Percentiles rank a stretch among this genome's conserved stretches.
phyloP scores from a whole-genome alignment of 352 stramenopile species.

The Phytophthora sp. region DNA sequence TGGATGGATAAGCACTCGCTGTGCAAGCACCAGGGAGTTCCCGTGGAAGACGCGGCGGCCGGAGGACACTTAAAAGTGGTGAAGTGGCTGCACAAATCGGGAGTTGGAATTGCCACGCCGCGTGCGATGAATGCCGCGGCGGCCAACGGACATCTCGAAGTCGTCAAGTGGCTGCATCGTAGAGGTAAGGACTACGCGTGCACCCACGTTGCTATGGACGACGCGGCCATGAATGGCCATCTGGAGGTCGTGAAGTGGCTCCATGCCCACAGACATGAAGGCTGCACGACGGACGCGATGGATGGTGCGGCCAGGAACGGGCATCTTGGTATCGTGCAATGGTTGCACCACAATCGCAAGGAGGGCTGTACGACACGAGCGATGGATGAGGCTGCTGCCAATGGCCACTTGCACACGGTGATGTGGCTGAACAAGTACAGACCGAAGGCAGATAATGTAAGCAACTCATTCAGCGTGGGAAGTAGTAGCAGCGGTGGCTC shows the following conservation, averaged over 20 bases:
- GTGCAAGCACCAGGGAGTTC: constrained; percentile 27
- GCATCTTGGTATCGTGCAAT: constrained; percentile 31
- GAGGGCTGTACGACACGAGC: constrained; percentile 39
- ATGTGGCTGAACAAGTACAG: constrained; percentile 41
- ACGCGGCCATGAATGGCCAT: constrained; percentile 44
- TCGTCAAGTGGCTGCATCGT: constrained; percentile 39
- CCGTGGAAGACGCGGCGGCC: constrained; percentile 25
- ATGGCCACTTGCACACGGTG: constrained; percentile 38
- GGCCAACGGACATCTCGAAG: constrained; percentile 28
- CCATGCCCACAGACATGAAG: constrained; percentile 22
- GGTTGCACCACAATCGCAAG: constrained; percentile 34
- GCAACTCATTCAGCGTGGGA: constrained; percentile 8
- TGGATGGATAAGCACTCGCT: constrained; percentile 40
- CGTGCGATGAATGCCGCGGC: constrained; percentile 32
- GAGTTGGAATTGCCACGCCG: constrained; percentile 27
- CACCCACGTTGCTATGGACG: constrained; percentile 42
- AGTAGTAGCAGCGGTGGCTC: constrained; percentile 28
- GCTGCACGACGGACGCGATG: constrained; percentile 33
- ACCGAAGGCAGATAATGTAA: constrained; percentile 9
- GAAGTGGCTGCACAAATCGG: constrained; percentile 39
- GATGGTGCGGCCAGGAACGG: constrained; percentile 35
- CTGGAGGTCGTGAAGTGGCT: constrained; percentile 46
- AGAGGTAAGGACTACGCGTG: constrained; percentile 28
- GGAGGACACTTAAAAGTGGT: constrained; percentile 32
- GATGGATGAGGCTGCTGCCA: constrained; percentile 45